Evolutionary conservation across 805 yeast species (phyloP).

Genomic region (Suhomyces canberraensis): DNA sequence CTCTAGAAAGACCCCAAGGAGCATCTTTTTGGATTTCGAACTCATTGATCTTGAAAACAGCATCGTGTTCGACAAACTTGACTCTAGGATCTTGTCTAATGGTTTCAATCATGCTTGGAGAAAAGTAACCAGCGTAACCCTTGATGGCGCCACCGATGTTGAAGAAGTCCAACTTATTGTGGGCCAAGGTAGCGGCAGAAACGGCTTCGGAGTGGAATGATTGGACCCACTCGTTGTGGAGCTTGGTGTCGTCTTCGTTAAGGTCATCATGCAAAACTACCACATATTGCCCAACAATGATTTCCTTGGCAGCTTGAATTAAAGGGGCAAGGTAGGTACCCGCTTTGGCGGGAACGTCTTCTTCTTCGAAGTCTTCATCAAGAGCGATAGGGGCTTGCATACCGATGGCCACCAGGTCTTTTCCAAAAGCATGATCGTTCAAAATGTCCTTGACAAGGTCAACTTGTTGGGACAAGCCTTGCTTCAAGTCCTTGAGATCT

Average conservation of each 20-base stretch:
- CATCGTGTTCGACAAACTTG: conserved; percentile 22
- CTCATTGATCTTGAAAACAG: conserved; percentile 17
- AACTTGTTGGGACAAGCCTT: background rate
- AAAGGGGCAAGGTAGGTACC: conserved; percentile 7
- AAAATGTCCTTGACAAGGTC: background rate
- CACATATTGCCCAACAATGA: conserved; percentile 10
- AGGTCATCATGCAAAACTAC: conserved; percentile 12
- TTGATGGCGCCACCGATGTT: conserved; percentile 9
- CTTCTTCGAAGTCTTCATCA: background rate
- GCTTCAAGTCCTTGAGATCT: background rate
- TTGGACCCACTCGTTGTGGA: conserved; percentile 9
- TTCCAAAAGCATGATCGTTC: background rate
- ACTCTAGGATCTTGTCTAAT: conserved; percentile 14
- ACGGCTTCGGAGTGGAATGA: conserved; percentile 1
- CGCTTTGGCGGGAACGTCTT: background rate
- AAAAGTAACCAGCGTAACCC: conserved; percentile 21
- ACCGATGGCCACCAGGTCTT: conserved; percentile 1
- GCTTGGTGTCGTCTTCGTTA: conserved; percentile 1
- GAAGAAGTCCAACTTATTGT: conserved; percentile 9
- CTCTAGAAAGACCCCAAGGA: conserved; percentile 40
- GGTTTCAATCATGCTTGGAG: conserved; percentile 14
- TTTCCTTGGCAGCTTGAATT: conserved; percentile 1
- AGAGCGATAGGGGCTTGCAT: background rate
- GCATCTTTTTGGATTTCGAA: conserved; percentile 37
- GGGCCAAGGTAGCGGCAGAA: background rate